Conservation (phyloP, 2,329 filamentous ascomycete genomes). For the Sarocladiaceae sp. region DNA sequence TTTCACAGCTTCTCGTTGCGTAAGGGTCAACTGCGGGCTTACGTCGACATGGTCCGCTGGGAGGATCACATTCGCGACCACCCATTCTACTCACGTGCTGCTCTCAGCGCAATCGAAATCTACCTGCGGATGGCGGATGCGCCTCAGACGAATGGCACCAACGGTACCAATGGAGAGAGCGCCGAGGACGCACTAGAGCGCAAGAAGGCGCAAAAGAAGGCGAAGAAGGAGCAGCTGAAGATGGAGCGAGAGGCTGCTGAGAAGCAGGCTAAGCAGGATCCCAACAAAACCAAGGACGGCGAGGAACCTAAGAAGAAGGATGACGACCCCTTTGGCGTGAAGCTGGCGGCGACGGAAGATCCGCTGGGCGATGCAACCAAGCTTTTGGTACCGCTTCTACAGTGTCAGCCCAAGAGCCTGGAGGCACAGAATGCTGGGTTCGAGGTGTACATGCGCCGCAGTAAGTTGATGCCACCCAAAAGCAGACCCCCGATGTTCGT, state of each 20-base stretch:
- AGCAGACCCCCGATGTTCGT: too few species aligned
- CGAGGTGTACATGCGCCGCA: conserved; percentile 78
- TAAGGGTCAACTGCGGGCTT: conserved; percentile 91
- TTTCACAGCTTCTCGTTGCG: conserved; percentile 97
- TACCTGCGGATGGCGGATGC: conserved; percentile 77
- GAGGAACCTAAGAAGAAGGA: conserved; percentile 80
- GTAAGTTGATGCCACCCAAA: conserved; percentile 46
- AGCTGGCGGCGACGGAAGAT: conserved; percentile 72
- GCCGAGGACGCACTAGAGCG: conserved; percentile 59
- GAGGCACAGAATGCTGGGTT: conserved; percentile 82
- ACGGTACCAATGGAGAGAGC: conserved; percentile 44
- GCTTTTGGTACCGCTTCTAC: conserved; percentile 73
- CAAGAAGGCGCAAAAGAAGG: conserved; percentile 87
- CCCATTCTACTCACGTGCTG: conserved; percentile 83
- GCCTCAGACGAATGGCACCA: conserved; percentile 55
- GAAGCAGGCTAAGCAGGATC: conserved; percentile 72
- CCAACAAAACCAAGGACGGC: conserved; percentile 66
- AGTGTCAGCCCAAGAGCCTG: conserved; percentile 74
- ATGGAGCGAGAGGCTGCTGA: conserved; percentile 73
- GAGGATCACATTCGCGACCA: conserved; percentile 87
- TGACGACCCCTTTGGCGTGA: conserved; percentile 75
- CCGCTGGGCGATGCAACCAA: conserved; percentile 84
- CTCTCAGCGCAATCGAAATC: conserved; percentile 71
- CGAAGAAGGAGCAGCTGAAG: conserved; percentile 63
- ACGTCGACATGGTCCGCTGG: conserved; percentile 95